Percentiles rank a stretch among this genome's conserved stretches.
Evolutionary conservation across 345 rosid species (phyloP).

Genomic region (Clarkia xantiana): DNA sequence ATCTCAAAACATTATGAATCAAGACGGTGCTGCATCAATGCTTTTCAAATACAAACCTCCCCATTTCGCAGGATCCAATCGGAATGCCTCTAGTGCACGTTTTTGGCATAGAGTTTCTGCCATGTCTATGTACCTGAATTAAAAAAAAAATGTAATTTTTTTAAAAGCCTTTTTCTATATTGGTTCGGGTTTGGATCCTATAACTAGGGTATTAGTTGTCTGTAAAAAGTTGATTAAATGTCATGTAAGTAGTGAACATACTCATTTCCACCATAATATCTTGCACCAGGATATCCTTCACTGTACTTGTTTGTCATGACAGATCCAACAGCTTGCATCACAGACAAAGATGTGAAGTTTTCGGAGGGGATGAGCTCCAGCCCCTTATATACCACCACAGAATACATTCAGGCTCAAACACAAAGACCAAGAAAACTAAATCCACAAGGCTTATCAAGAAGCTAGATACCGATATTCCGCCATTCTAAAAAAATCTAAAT

Average conservation of each 20-base stretch:
- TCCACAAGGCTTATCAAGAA: too few species aligned
- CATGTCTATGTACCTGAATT: slow-evolving; percentile 87
- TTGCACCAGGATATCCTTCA: slow-evolving; percentile 98
- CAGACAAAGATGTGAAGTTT: slow-evolving; percentile 95
- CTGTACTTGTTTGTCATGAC: slow-evolving; percentile 98
- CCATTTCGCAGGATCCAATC: slow-evolving; percentile 95
- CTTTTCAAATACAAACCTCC: slow-evolving; percentile 44
- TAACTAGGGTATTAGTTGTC: too few species aligned
- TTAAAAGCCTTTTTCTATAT: too few species aligned
- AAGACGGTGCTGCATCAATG: background rate
- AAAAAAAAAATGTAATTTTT: too few species aligned
- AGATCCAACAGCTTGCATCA: slow-evolving; percentile 99
- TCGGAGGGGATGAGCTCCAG: slow-evolving; percentile 96
- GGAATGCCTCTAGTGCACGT: slow-evolving; percentile 89
- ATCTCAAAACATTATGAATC: background rate
- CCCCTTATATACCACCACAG: slow-evolving; percentile 40
- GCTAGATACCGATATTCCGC: too few species aligned
- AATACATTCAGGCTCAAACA: background rate
- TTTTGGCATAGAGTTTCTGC: slow-evolving; percentile 90
- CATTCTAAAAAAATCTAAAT: too few species aligned
- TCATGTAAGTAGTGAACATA: slow-evolving; percentile 17
- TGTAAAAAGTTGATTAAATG: too few species aligned
- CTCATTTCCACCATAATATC: slow-evolving; percentile 99
- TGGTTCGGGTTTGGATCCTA: too few species aligned
- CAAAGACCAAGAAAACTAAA: background rate